Conservation (phyloP, 2,329 filamentous ascomycete species). For the Xylariaceae sp. region DNA sequence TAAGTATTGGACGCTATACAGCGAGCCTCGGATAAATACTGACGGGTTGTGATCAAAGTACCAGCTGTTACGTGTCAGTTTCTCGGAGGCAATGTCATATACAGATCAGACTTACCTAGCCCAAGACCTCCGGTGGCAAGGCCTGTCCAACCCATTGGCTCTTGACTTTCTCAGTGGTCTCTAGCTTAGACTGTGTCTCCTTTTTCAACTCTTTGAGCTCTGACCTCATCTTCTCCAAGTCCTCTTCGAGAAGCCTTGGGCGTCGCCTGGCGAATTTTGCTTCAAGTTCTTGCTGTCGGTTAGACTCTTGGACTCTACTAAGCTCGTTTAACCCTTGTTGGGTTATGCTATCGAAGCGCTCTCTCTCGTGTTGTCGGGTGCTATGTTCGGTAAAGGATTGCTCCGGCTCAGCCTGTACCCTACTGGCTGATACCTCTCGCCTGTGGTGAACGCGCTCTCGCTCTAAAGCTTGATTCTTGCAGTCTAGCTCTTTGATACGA, state of each 20-base stretch:
- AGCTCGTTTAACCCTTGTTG: too few relatives aligned
- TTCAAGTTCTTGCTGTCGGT: too few relatives aligned
- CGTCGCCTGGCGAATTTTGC: too few relatives aligned
- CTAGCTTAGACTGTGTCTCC: slow-evolving; percentile 1
- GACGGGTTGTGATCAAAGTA: slow-evolving; percentile 8
- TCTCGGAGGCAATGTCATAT: neutral
- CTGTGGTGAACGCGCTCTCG: too few relatives aligned
- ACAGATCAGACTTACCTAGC: too few relatives aligned
- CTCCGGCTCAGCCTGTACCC: too few relatives aligned
- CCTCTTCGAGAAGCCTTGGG: too few relatives aligned
- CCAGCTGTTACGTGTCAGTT: neutral
- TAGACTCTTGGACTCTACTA: too few relatives aligned
- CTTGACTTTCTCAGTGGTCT: slow-evolving; percentile 5
- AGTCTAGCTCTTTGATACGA: neutral
- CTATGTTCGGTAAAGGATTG: neutral
- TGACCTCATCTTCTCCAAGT: neutral
- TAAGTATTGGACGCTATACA: too few relatives aligned
- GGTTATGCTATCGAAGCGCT: too few relatives aligned
- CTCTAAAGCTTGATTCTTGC: too few relatives aligned
- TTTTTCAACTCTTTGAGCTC: slow-evolving; percentile 1
- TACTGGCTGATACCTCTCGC: too few relatives aligned
- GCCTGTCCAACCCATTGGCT: slow-evolving; percentile 1
- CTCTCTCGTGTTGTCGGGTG: neutral
- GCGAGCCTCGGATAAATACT: neutral
- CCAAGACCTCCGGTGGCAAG: slow-evolving; percentile 4